These are phyloP conservation scores for Erigeron philadelphicus DNA, from an alignment of 140 eudicot species.

Conservation along the genomic window DNA sequence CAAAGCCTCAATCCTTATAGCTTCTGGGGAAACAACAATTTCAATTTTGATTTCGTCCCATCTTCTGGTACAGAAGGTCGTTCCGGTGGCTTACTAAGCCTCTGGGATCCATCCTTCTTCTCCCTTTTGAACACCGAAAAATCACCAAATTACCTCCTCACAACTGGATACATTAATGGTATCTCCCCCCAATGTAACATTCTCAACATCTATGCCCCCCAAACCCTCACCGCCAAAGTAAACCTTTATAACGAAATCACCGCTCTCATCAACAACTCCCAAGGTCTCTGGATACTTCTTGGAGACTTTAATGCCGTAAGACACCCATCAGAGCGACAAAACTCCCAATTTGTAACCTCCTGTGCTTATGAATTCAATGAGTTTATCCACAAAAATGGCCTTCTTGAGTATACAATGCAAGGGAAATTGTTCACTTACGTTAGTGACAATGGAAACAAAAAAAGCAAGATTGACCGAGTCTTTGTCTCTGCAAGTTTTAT, in stretches of 20 bases:
- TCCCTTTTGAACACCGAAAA: not conserved
- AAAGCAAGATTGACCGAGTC: no score
- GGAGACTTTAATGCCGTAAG: not conserved
- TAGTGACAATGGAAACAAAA: no score
- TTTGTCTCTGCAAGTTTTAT: no score
- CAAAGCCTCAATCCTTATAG: no score
- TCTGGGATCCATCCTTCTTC: not conserved
- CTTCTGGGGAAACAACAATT: no score
- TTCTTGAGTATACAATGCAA: not conserved
- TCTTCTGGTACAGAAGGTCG: no score
- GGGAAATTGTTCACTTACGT: no score
- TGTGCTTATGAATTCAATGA: not conserved
- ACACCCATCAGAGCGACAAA: not conserved
- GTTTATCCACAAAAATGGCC: not conserved
- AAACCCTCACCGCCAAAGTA: not conserved
- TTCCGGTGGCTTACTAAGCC: no score
- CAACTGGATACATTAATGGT: not conserved
- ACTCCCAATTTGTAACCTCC: not conserved
- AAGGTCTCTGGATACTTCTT: not conserved
- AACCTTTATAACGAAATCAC: not conserved
- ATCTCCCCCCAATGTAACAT: not conserved
- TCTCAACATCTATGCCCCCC: not conserved
- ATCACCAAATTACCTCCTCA: not conserved
- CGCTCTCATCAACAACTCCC: not conserved
- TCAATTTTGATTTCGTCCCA: no score